Conservation (phyloP, 176 grass and related monocot species). For the Triticum dicoccoides region DNA sequence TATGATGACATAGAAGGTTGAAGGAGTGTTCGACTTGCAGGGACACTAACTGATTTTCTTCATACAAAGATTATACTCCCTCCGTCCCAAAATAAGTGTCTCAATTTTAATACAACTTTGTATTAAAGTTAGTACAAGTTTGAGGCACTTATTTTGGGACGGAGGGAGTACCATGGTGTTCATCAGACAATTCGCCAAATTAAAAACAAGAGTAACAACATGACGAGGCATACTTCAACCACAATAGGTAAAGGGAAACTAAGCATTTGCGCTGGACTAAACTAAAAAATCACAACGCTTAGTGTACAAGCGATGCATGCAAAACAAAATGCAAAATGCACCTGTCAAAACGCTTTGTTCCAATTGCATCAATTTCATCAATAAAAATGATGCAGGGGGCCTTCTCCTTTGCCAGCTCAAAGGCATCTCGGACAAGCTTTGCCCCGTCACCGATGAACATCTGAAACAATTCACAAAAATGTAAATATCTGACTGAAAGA, state of each 20-base stretch:
- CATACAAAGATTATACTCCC: background rate
- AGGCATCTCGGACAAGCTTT: conserved; percentile 78
- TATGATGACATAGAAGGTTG: background rate
- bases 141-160: too few relatives aligned
- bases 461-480: conserved; percentile 32
- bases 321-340: conserved; percentile 16
- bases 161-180: background rate
- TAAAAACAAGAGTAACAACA: background rate
- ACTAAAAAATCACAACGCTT: background rate
- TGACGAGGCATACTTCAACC: background rate
- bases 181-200: background rate
- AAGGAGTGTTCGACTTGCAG: background rate
- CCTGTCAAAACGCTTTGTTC: conserved; percentile 82
- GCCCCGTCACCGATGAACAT: conserved; percentile 84
- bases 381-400: conserved; percentile 87
- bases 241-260: background rate
- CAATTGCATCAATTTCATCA: conserved; percentile 89
- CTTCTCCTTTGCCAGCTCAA: conserved; percentile 84
- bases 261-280: background rate
- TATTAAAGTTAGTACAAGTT: too few relatives aligned
- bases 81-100: too few relatives aligned
- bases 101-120: too few relatives aligned
- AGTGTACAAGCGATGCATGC: background rate
- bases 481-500: background rate
- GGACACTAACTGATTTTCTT: background rate